phyloP scores from a whole-genome alignment of 2,329 filamentous ascomycete genomes.

The Cyphellophora europaea region DNA sequence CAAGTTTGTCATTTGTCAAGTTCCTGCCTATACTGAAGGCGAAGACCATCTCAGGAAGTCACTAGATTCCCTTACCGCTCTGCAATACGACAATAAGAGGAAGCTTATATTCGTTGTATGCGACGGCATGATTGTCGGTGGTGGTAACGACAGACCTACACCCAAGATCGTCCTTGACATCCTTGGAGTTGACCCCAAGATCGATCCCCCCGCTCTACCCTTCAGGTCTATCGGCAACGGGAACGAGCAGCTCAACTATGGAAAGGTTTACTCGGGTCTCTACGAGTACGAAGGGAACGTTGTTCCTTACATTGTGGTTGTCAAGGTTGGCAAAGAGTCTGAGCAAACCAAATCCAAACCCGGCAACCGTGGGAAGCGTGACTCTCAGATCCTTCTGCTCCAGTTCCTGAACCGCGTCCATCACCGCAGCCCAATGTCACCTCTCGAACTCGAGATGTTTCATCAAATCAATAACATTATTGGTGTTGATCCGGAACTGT shows the following conservation, averaged over 20 bases:
- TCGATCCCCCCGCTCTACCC: slow-evolving; percentile 85
- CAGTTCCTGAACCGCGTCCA: slow-evolving; percentile 98
- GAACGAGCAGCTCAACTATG: slow-evolving; percentile 91
- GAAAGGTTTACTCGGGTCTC: slow-evolving; percentile 94
- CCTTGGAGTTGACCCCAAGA: slow-evolving; percentile 90
- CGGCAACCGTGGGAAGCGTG: slow-evolving; percentile 95
- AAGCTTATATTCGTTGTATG: slow-evolving; percentile 96
- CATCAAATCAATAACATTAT: slow-evolving; percentile 99
- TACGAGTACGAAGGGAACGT: slow-evolving; percentile 98
- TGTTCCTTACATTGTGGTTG: slow-evolving; percentile 88
- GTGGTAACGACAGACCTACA: slow-evolving; percentile 90
- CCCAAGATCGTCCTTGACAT: slow-evolving; percentile 98
- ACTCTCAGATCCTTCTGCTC: slow-evolving; percentile 92
- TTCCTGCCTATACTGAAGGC: slow-evolving; percentile 95
- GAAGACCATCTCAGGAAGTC: slow-evolving; percentile 91
- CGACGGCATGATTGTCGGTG: slow-evolving; percentile 92
- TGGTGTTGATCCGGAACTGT: slow-evolving; percentile 91
- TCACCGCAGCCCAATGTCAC: slow-evolving; percentile 86
- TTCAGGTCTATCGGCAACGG: slow-evolving; percentile 89
- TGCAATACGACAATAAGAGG: slow-evolving; percentile 96
- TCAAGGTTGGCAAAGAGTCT: slow-evolving; percentile 95
- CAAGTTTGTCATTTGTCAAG: slow-evolving; percentile 97
- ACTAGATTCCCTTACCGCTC: slow-evolving; percentile 83
- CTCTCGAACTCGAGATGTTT: slow-evolving; percentile 94
- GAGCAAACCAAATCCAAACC: slow-evolving; percentile 87